These are phyloP conservation scores for Auricularia sp. DNA, from an alignment of 768 basidiomycete genomes.

Conservation along the genomic window DNA sequence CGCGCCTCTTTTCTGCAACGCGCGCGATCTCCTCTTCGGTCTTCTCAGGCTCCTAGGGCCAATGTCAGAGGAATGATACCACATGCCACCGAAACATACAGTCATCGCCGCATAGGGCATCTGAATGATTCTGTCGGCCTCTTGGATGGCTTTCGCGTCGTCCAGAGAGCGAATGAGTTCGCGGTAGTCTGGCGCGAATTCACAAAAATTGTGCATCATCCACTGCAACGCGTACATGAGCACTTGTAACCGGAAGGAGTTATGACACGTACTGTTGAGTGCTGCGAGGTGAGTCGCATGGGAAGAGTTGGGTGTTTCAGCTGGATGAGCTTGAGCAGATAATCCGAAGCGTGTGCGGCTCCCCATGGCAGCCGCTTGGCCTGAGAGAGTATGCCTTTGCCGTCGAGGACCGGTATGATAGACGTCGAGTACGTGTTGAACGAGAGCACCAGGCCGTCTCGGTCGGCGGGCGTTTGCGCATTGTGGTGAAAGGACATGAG, in stretches of 20 bases:
- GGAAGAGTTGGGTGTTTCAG: slow-evolving; percentile 93
- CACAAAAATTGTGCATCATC: slow-evolving; percentile 83
- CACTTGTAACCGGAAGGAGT: not conserved
- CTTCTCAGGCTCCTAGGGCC: slow-evolving; percentile 54
- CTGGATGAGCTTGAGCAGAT: slow-evolving; percentile 86
- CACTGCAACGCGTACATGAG: slow-evolving; percentile 40
- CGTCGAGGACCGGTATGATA: slow-evolving; percentile 76
- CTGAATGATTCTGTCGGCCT: slow-evolving; percentile 66
- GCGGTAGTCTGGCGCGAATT: slow-evolving; percentile 71
- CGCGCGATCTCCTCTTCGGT: slow-evolving; percentile 81
- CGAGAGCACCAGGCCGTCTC: slow-evolving; percentile 80
- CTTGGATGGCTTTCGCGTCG: slow-evolving; percentile 54
- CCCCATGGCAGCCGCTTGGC: slow-evolving; percentile 98
- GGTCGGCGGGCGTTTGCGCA: slow-evolving; percentile 21
- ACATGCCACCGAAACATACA: slow-evolving; percentile 15
- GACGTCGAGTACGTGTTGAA: slow-evolving; percentile 90
- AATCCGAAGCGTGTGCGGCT: slow-evolving; percentile 78
- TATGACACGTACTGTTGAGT: slow-evolving; percentile 54
- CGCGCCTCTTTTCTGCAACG: slow-evolving; percentile 67
- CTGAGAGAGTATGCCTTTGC: slow-evolving; percentile 74
- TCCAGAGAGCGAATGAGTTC: slow-evolving; percentile 55
- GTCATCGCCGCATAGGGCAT: slow-evolving; percentile 60
- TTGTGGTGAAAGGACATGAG: slow-evolving; percentile 90
- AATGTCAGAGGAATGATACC: not conserved
- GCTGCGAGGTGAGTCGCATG: slow-evolving; percentile 63